Conservation (phyloP, 768 basidiomycete species). For the Lactarius sanguifluus region DNA sequence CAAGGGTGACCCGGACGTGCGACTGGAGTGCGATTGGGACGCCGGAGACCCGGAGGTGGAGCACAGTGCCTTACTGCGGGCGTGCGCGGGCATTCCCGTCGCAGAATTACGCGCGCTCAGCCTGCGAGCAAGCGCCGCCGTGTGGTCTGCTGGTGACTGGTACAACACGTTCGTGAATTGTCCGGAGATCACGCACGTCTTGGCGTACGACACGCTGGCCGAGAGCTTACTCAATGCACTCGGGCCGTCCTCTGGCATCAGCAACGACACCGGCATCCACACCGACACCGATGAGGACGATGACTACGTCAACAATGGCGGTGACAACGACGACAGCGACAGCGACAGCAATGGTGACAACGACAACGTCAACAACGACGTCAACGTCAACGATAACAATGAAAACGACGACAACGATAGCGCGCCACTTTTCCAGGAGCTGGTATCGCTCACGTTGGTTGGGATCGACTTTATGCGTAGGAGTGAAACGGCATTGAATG, state of each 20-base stretch:
- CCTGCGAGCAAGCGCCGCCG: slow-evolving; percentile 1
- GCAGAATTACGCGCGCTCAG: slow-evolving; percentile 21
- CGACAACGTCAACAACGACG: not conserved
- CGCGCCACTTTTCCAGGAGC: slow-evolving; percentile 11
- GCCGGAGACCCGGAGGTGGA: slow-evolving; percentile 16
- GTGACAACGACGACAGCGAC: no score
- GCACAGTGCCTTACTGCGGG: slow-evolving; percentile 4
- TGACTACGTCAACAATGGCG: no score
- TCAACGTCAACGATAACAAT: not conserved
- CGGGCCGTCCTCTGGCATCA: not conserved
- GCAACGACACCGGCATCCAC: not conserved
- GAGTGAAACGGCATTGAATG: slow-evolving; percentile 4
- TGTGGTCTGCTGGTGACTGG: slow-evolving; percentile 18
- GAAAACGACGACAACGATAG: not conserved
- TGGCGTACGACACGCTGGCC: slow-evolving; percentile 2
- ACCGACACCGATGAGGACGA: no score
- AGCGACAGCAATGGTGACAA: no score
- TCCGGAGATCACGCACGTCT: slow-evolving; percentile 20
- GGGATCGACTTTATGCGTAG: slow-evolving; percentile 19
- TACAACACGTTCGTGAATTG: slow-evolving; percentile 10
- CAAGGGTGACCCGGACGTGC: slow-evolving; percentile 6
- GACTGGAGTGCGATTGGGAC: slow-evolving; percentile 24
- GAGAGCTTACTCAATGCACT: slow-evolving; percentile 16
- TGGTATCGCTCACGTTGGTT: slow-evolving; percentile 19
- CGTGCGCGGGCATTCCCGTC: slow-evolving; percentile 16